Percentiles rank a stretch among this genome's conserved stretches.
These are phyloP conservation scores for Globisporangium middletonii DNA, from an alignment of 352 stramenopile species.

Conservation along the genomic window DNA sequence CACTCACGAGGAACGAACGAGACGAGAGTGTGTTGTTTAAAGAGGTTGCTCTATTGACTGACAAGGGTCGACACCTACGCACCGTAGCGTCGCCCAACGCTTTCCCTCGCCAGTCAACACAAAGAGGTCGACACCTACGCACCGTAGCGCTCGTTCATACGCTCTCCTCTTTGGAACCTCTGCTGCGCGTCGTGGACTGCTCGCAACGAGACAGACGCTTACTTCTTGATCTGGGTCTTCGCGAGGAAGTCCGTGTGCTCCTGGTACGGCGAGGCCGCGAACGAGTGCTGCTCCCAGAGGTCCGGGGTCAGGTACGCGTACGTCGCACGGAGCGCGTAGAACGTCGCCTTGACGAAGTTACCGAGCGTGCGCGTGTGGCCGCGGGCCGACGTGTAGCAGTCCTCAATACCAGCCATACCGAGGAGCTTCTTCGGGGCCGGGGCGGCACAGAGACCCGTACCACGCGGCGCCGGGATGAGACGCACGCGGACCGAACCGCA, in stretches of 20 bases:
- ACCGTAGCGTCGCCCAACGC: conserved; percentile 6
- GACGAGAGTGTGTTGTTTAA: conserved; percentile 2
- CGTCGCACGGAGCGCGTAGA: conserved; percentile 96
- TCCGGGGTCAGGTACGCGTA: conserved; percentile 99
- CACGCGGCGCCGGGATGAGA: conserved; percentile 98
- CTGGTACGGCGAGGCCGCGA: conserved; percentile 94
- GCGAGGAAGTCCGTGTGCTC: conserved; percentile 99
- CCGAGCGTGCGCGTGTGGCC: conserved; percentile 99
- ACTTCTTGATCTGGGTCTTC: conserved; percentile 93
- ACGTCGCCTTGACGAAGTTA: conserved; percentile 99
- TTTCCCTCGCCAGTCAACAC: conserved; percentile 52
- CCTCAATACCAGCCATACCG: conserved; percentile 98
- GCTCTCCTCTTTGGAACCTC: conserved; percentile 59
- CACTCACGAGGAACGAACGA: no score
- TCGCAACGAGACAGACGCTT: conserved; percentile 24
- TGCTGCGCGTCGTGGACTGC: neutral
- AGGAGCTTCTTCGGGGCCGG: conserved; percentile 98
- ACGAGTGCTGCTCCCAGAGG: conserved; percentile 97
- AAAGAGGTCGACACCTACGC: conserved; percentile 86
- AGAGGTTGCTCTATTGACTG: conserved; percentile 29
- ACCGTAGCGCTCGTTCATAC: conserved; percentile 86
- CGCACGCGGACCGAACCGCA: conserved; percentile 98
- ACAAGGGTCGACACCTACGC: conserved; percentile 70
- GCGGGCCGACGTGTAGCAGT: conserved; percentile 95
- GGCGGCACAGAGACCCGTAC: conserved; percentile 98